Evolutionary conservation across 2,329 filamentous ascomycete genomes (phyloP).

Genomic region (Phialophora tarda): DNA sequence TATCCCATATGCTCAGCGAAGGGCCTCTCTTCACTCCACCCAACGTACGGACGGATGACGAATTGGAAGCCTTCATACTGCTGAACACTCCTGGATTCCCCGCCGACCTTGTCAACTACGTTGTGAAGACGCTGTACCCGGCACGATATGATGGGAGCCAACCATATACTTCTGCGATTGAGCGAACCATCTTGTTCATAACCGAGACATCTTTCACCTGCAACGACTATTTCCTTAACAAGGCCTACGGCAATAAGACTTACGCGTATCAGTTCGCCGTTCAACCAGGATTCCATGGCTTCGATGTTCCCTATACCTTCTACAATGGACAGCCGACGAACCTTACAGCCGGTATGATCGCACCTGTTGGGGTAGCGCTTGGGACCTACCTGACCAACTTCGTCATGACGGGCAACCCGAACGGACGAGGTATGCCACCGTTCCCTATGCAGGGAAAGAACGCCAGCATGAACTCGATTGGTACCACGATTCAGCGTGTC

Average conservation of each 20-base stretch:
- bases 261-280: conserved; percentile 62
- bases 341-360: conserved; percentile 44
- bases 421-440: conserved; percentile 45
- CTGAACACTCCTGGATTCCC: conserved; percentile 40
- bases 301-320: conserved; percentile 60
- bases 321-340: conserved; percentile 50
- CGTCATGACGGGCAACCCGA: conserved; percentile 45
- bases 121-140: conserved; percentile 59
- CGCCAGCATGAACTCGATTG: conserved; percentile 53
- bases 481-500: conserved; percentile 50
- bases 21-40: conserved; percentile 51
- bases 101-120: conserved; percentile 47
- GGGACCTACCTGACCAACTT: conserved; percentile 50
- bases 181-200: conserved; percentile 50
- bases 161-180: conserved; percentile 54
- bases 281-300: conserved; percentile 59
- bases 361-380: conserved; percentile 44
- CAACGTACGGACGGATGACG: conserved; percentile 39
- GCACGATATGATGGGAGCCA: conserved; percentile 55
- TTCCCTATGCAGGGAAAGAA: conserved; percentile 57
- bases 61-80: conserved; percentile 37
- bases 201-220: conserved; percentile 57
- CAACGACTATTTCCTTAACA: conserved; percentile 60
- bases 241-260: conserved; percentile 56
- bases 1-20: conserved; percentile 53